Conservation (phyloP, 305 asterid genomes). For the Plantago coronopus region DNA sequence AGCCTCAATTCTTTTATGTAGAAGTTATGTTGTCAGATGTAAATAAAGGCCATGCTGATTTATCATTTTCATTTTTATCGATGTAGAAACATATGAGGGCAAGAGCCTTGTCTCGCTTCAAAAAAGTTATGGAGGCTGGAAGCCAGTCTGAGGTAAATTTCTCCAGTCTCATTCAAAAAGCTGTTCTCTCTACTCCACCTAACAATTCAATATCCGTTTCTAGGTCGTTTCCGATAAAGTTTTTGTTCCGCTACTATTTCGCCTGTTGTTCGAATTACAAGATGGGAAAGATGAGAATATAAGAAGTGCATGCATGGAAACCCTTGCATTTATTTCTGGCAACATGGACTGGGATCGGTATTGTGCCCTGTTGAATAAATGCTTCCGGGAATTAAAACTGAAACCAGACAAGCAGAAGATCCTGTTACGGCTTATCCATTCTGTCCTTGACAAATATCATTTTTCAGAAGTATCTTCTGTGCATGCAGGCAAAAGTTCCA, state of each 20-base stretch:
- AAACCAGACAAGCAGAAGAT: constrained; percentile 77
- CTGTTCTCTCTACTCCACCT: too few relatives aligned
- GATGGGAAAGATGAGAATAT: constrained; percentile 87
- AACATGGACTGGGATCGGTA: constrained; percentile 77
- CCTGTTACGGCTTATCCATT: constrained; percentile 61
- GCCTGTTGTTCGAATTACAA: constrained; percentile 64
- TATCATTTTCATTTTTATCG: constrained; percentile 22
- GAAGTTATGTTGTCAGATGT: constrained; percentile 7
- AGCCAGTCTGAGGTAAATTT: constrained; percentile 60
- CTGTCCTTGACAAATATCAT: constrained; percentile 76
- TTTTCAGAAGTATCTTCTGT: constrained; percentile 40
- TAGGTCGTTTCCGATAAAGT: constrained; percentile 74
- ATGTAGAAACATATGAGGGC: constrained; percentile 89
- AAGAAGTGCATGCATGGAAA: constrained; percentile 72
- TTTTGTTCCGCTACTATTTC: constrained; percentile 73
- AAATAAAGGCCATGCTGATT: constrained; percentile 12
- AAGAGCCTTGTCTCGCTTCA: constrained; percentile 75
- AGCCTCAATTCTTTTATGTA: constrained; percentile 11
- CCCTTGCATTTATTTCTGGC: constrained; percentile 73
- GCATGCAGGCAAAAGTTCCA: constrained; percentile 37
- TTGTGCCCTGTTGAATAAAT: constrained; percentile 53
- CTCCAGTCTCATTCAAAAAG: too few relatives aligned
- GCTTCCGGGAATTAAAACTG: constrained; percentile 67
- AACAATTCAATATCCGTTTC: background rate
- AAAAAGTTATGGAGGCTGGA: constrained; percentile 41